Evolutionary conservation across 2,329 filamentous ascomycete species (phyloP).

Genomic region (Chaetomium sp.): DNA sequence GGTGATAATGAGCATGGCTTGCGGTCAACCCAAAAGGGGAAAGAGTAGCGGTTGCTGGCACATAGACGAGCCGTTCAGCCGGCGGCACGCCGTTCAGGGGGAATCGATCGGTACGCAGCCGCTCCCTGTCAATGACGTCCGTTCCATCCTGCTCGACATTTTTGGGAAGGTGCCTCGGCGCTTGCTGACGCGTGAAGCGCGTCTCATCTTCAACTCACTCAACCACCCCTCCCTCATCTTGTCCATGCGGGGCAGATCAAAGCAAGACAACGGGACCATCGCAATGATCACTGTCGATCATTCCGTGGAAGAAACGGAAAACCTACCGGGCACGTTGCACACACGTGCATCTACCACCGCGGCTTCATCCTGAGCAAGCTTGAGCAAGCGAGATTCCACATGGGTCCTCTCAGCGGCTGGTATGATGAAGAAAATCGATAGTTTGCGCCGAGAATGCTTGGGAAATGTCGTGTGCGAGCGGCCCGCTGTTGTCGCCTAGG

Average conservation of each 20-base stretch:
- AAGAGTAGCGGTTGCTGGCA: constrained; percentile 3
- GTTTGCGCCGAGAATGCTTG: constrained; percentile 9
- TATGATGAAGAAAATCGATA: constrained; percentile 10
- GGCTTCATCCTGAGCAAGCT: background rate
- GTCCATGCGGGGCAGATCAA: background rate
- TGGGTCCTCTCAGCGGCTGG: background rate
- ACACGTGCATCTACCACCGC: background rate
- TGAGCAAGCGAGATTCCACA: constrained; percentile 1
- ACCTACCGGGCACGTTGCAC: background rate
- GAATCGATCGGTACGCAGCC: background rate
- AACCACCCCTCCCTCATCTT: background rate
- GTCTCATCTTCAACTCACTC: background rate
- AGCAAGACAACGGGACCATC: background rate
- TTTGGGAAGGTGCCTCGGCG: background rate
- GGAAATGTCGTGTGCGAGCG: background rate
- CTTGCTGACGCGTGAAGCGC: background rate
- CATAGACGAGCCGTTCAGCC: constrained; percentile 2
- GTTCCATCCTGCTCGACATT: background rate
- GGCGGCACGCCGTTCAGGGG: constrained; percentile 4
- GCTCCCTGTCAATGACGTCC: background rate
- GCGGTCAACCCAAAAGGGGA: constrained; percentile 12
- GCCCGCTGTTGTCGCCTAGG: background rate
- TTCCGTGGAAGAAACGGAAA: background rate
- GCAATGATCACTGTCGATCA: constrained; percentile 15
- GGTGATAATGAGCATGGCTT: constrained; percentile 7